Conservation (phyloP, 768 basidiomycete species). For the Panaeolus papilionaceus region DNA sequence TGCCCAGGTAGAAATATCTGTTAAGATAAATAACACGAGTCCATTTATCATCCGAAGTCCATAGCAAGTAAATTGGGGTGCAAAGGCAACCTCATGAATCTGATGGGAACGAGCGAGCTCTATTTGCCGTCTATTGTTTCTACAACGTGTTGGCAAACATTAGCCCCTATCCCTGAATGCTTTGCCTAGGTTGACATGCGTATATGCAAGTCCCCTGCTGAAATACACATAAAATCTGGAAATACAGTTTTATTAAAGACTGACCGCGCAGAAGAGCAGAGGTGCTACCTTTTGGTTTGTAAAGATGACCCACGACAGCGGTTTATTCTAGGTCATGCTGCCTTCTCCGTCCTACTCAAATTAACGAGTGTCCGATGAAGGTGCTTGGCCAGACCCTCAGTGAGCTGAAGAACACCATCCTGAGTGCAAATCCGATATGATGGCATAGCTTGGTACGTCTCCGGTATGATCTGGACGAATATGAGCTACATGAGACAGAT, state of each 20-base stretch:
- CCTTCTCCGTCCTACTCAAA: not conserved
- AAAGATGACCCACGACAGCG: not conserved
- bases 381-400: slow-evolving; percentile 64
- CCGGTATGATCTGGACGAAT: slow-evolving; percentile 56
- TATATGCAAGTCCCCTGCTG: not conserved
- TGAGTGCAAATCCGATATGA: slow-evolving; percentile 81
- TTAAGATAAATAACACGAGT: slow-evolving; percentile 10
- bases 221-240: slow-evolving; percentile 8
- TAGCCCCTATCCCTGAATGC: not conserved
- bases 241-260: slow-evolving; percentile 9
- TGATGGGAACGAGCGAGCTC: not conserved
- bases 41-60: not conserved
- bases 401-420: slow-evolving; percentile 73
- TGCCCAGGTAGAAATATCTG: not conserved
- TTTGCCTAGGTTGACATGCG: not conserved
- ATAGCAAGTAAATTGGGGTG: not conserved
- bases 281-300: not conserved
- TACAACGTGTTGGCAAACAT: slow-evolving; percentile 12
- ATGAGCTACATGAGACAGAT: slow-evolving; percentile 8
- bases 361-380: slow-evolving; percentile 33
- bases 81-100: not conserved
- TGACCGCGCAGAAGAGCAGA: not conserved
- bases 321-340: not conserved
- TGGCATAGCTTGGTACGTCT: slow-evolving; percentile 86
- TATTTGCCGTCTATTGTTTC: slow-evolving; percentile 8